These are phyloP conservation scores for Rhodotorula sp. DNA, from an alignment of 1,284 basidiomycete species.

Conservation along the genomic window DNA sequence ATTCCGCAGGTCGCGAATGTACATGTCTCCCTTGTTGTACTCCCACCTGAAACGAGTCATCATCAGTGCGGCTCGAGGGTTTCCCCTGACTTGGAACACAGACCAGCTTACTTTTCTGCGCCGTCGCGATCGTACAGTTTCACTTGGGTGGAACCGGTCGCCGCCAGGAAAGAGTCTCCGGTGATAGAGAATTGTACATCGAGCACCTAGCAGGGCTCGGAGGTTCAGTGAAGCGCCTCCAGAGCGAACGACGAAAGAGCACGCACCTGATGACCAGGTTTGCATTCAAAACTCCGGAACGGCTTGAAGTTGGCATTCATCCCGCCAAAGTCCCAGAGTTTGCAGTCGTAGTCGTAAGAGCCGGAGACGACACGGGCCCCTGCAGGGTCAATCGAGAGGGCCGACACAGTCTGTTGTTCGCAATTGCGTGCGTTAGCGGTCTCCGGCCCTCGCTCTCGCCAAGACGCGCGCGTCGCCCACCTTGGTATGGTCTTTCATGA, in stretches of 20 bases:
- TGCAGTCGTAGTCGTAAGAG: slow-evolving; percentile 94
- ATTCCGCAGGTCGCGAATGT: slow-evolving; percentile 97
- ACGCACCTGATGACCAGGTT: slow-evolving; percentile 84
- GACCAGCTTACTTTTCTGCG: slow-evolving; percentile 71
- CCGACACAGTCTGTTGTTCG: slow-evolving; percentile 70
- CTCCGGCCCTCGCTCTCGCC: neutral
- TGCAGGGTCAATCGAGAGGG: slow-evolving; percentile 85
- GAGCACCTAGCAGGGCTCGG: slow-evolving; percentile 62
- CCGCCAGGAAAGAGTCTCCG: slow-evolving; percentile 76
- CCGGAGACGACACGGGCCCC: slow-evolving; percentile 89
- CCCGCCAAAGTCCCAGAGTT: slow-evolving; percentile 98
- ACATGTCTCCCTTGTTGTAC: slow-evolving; percentile 93
- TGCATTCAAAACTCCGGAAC: slow-evolving; percentile 93
- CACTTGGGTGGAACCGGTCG: slow-evolving; percentile 83
- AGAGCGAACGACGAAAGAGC: neutral
- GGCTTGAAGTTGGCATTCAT: slow-evolving; percentile 82
- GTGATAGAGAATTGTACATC: slow-evolving; percentile 84
- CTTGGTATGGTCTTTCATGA: slow-evolving; percentile 90
- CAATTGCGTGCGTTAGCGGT: neutral
- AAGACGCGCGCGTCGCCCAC: slow-evolving; percentile 42
- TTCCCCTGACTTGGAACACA: neutral
- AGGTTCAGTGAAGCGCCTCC: neutral
- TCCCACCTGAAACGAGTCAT: slow-evolving; percentile 60
- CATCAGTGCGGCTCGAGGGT: neutral
- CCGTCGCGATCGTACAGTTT: slow-evolving; percentile 88